Evolutionary conservation across 768 basidiomycete species (phyloP), one percentile per base, ranked within the genome.

Genomic region (Boletus speciosus): DNA sequence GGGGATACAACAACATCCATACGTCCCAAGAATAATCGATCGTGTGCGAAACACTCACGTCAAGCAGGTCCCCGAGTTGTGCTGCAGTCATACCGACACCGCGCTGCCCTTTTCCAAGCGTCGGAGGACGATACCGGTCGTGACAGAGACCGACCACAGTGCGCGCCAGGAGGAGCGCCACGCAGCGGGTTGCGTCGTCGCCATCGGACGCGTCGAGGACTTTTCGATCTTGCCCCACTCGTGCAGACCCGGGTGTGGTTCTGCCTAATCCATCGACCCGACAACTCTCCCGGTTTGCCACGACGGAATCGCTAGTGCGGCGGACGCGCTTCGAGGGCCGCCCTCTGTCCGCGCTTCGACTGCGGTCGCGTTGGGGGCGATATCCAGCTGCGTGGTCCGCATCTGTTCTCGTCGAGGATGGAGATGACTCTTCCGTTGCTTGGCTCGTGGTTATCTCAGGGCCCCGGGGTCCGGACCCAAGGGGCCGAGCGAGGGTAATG

Each of bases 31-130:
- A 54, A 45, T 11, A 42, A 37, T 7, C 31, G 8, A 27, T n/a
- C 1, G 12, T 29, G 27, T 34, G 31, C 43, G 44, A 15, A 42
- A 51, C 46, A 70, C 69, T 63, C 63, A 70, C 69, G 58, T 70
- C 69, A 61, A 70, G 56, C 9, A 72, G 9, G 14, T 70, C 62
- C 25, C 70, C 69, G 16, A 70, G 66, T 54, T 71, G 58, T 45
- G 56, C 62, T 45, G 70, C 69, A 27, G 55, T 68, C 61, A 66
- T 57, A n/a, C 60, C 61, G 32, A 53, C 23, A 1, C 62, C 61
- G 8, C 56, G 51, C 23, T 51, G 56, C 21, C 40, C 56, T 19
- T 46, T 9, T 15, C 42, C 12, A 9, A 56, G n/a, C 16, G 29
- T 52, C 10, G 51, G 54, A 6, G 57, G 46, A 2, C 44, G 58